These are phyloP conservation scores for Arabis alpina DNA, from an alignment of 345 rosid genomes.

Conservation along the genomic window DNA sequence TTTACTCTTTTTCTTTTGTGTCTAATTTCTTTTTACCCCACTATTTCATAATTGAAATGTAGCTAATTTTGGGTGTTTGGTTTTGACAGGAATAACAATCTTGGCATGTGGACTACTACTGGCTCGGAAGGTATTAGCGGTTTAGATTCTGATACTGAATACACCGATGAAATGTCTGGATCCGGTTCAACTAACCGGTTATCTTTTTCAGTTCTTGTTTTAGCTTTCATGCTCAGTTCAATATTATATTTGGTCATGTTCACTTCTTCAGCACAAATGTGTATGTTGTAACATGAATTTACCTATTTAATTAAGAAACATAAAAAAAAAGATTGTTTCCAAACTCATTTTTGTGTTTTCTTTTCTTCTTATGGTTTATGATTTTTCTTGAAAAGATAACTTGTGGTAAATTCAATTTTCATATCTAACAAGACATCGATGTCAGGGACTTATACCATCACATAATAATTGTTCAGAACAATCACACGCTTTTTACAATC, in stretches of 20 bases:
- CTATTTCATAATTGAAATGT: constrained; percentile 29
- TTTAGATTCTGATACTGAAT: constrained; percentile 45
- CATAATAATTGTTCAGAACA: neutral
- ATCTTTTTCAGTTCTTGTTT: constrained; percentile 33
- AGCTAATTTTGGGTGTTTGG: constrained; percentile 28
- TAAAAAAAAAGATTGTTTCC: constrained; percentile 17
- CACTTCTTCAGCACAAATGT: constrained; percentile 32
- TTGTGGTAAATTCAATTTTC: neutral
- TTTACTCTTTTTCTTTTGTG: constrained; percentile 18
- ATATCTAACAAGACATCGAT: neutral
- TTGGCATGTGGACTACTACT: constrained; percentile 78
- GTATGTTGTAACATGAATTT: constrained; percentile 48
- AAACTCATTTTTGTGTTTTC: neutral
- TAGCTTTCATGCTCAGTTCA: constrained; percentile 39
- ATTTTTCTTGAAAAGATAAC: constrained; percentile 1
- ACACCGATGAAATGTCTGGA: constrained; percentile 60
- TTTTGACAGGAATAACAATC: constrained; percentile 69
- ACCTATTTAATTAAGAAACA: constrained; percentile 34
- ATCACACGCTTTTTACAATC: neutral
- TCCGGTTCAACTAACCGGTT: constrained; percentile 38
- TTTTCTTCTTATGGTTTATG: neutral
- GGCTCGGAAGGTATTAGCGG: constrained; percentile 51
- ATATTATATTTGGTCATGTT: constrained; percentile 46
- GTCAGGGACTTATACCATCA: neutral
- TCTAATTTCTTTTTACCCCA: constrained; percentile 28